Percentiles rank a stretch among this genome's conserved stretches.
Evolutionary conservation across 192 early-diverging fungal species (phyloP).

Genomic region (Mortierella hygrophila): DNA sequence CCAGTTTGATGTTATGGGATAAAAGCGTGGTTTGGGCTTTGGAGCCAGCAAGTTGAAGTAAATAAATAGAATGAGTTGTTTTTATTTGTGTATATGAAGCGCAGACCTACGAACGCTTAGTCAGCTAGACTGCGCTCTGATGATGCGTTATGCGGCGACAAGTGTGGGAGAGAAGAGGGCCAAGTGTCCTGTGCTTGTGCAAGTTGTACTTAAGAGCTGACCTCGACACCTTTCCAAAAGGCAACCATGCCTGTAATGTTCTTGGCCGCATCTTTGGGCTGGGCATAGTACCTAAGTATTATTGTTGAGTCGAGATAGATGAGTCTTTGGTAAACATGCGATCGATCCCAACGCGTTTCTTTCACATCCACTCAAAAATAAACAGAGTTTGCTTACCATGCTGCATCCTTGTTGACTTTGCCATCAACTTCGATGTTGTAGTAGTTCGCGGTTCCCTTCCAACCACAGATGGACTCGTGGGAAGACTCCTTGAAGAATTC

Average conservation of each 20-base stretch:
- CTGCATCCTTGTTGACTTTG: slow-evolving; percentile 17
- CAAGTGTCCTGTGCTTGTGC: not conserved
- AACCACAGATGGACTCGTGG: slow-evolving; percentile 12
- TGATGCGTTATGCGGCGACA: no score
- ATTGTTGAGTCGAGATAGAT: not conserved
- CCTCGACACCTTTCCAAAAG: slow-evolving; percentile 27
- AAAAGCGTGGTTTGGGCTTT: not conserved
- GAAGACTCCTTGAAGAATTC: slow-evolving; percentile 17
- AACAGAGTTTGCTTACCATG: slow-evolving; percentile 13
- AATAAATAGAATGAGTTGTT: no score
- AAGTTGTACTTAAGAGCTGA: not conserved
- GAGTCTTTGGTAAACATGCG: no score
- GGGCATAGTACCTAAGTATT: slow-evolving; percentile 9
- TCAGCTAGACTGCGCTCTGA: no score
- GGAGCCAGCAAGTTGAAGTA: no score
- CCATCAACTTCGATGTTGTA: slow-evolving; percentile 10
- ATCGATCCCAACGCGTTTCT: no score
- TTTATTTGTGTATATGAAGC: no score
- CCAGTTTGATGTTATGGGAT: slow-evolving; percentile 51
- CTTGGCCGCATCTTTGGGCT: slow-evolving; percentile 15
- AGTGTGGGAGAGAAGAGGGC: no score
- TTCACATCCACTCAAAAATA: no score
- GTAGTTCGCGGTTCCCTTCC: slow-evolving; percentile 20
- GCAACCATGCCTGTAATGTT: slow-evolving; percentile 22
- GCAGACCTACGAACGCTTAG: no score